A percentile compares a stretch with the other conserved stretches of the same genome.
Conservation (phyloP, 2,329 filamentous ascomycete genomes). For the Botryotinia narcissicola region DNA sequence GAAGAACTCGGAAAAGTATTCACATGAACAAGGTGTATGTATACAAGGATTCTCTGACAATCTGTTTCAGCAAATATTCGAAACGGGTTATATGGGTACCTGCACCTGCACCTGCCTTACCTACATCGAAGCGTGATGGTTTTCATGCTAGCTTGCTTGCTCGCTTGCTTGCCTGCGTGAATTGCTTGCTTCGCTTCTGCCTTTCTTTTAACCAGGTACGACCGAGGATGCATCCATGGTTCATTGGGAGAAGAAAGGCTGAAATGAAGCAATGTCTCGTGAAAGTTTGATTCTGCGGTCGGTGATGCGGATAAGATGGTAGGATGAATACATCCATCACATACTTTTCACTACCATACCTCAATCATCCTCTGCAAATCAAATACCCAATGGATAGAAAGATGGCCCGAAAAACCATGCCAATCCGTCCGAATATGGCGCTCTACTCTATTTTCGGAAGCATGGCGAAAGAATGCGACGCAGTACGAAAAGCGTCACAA, state of each 20-base stretch:
- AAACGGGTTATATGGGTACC: conserved; percentile 19
- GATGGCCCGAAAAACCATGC: neutral
- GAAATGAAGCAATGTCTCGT: neutral
- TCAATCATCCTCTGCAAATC: neutral
- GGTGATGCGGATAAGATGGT: neutral
- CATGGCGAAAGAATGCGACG: neutral
- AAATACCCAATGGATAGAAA: neutral
- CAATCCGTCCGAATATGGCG: neutral
- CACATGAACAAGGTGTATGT: neutral
- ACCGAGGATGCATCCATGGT: conserved; percentile 7
- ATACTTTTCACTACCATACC: neutral
- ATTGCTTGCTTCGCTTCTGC: conserved; percentile 11
- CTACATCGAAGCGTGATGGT: conserved; percentile 6
- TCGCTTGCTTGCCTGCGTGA: conserved; percentile 13
- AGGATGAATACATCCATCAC: neutral
- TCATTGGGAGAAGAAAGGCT: neutral
- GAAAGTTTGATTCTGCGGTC: neutral
- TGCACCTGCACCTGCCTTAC: conserved; percentile 6
- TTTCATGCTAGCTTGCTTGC: conserved; percentile 15
- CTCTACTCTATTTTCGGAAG: neutral
- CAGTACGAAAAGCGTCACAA: conserved; percentile 9
- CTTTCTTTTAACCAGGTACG: conserved; percentile 11
- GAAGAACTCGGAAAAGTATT: neutral
- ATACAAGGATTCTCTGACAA: neutral
- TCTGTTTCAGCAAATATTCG: conserved; percentile 19